Base-by-base conservation (phyloP, 129 eudicot genomes). In the Chrysanthemum seticuspe region DNA sequence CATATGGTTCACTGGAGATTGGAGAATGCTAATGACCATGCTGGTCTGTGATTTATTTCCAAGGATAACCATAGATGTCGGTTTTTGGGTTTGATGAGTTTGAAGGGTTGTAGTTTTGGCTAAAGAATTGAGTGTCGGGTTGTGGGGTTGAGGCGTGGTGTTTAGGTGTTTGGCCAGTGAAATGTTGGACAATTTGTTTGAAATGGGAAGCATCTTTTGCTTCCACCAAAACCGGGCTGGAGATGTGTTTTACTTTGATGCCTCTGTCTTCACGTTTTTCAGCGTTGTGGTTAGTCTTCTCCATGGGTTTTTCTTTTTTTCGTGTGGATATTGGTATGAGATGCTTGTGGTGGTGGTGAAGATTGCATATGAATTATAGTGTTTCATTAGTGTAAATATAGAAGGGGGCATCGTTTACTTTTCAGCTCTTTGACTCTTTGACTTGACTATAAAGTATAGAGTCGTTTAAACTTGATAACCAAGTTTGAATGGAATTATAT, bases 221-320 rank as follows among this genome's bases (percentile, higher is more conserved):
- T 69, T 70, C 71, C 23, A 83, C 76, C 79, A 75, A 53, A 44
- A 83, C 71, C 9, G 87, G 84, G 78, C 78, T 75, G 2, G 81
- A 75, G 54, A 79, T 83, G 65, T 83, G 81, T 76, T 83, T 83
- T 68, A 83, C 81, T 60, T 75, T 79, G 51, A 79, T 64, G 62
- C 48, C 31, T 72, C 25, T 19, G 7, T 72, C 68, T 8, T 25
- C 49, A 21, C 47, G 21, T 72, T 59, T 72, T 31, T 36, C 66
- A 0, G 10, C 47, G 2, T 40, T 6, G 10, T 40, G 2, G 47
- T 40, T 40, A 40, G 10, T 40, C 10, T 6, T 40, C 2, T 40
- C 47, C 47, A 40, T 40, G 47, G 47, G 10, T 0, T 40, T 40
- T 40, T 7, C 8, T 40, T 6, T 40, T 7, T 40, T 40, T 6